phyloP scores from a whole-genome alignment of 805 yeast species.

The Saccharomycopsis sp. region DNA sequence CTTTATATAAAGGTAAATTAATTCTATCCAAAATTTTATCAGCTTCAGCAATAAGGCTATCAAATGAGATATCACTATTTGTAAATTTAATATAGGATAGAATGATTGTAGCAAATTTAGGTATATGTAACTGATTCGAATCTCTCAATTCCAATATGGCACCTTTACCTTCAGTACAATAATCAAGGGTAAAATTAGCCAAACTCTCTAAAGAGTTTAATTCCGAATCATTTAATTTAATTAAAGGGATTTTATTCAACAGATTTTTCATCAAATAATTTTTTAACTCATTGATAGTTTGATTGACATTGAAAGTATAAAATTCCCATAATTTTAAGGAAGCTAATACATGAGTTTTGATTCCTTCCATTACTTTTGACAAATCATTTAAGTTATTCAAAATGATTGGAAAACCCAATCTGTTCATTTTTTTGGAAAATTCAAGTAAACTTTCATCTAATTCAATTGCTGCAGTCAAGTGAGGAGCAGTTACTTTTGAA shows the following conservation, averaged over 20 bases:
- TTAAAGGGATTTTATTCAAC: constrained; percentile 21
- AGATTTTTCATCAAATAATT: constrained; percentile 25
- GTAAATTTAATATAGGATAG: constrained; percentile 1
- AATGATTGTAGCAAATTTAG: constrained; percentile 38
- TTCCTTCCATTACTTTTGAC: constrained; percentile 50
- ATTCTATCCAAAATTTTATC: constrained; percentile 59
- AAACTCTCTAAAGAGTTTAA: constrained; percentile 31
- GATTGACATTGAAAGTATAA: constrained; percentile 56
- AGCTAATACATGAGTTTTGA: constrained; percentile 57
- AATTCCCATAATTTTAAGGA: constrained; percentile 76
- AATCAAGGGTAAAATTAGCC: constrained; percentile 36
- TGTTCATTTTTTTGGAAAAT: constrained; percentile 48
- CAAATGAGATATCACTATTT: constrained; percentile 21
- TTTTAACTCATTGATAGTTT: constrained; percentile 31
- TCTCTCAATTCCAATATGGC: constrained; percentile 41
- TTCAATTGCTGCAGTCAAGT: constrained; percentile 73
- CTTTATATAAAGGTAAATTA: constrained; percentile 59
- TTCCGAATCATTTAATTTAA: constrained; percentile 37
- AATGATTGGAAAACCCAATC: constrained; percentile 51
- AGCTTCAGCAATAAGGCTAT: constrained; percentile 31
- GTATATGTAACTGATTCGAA: constrained; percentile 42
- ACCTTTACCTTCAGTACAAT: constrained; percentile 29
- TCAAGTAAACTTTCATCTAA: constrained; percentile 60
- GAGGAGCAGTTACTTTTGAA: constrained; percentile 81
- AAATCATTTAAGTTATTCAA: constrained; percentile 46